Base-by-base conservation (phyloP, 495 filamentous ascomycete species). In the Astrocystis sublimbata region DNA sequence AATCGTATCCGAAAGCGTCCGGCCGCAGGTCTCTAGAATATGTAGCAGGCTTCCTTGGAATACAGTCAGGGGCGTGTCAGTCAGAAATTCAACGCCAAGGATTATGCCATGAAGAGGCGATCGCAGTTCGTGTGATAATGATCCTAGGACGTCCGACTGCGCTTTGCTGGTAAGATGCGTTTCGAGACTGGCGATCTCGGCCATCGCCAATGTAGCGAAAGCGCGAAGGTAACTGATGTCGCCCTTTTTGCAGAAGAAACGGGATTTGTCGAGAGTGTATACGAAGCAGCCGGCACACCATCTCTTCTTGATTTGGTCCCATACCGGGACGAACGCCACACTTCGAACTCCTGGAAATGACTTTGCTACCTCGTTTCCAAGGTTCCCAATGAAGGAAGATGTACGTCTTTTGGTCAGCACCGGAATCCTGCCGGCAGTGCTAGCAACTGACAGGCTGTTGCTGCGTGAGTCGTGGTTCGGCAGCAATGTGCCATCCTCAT, bases 31-130 rank as follows among this genome's bases (percentile, higher is more conserved):
- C 51, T 90, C 85, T 55, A 93, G 82, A 6, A 88, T 92, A 54
- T 89, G 81, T 2, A 91, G 76, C 49, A 91, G 78, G 10, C 83
- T 85, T 15, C 77, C 72, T 68, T 90, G 87, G 59, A 78, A 73
- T 6, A 71, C 67, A 35, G 82, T 74, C 6, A 86, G 71, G 8
- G 73, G 56, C 0, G 79, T 83, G 5, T 83, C 80, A 19, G 82
- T 75, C 9, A 92, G 66, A 56, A 93, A 86, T 65, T 93, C 89
- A 3, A 85, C 87, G 40, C 83, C 86, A 0, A 87, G 86, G 9
- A 91, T 71, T 36, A 92, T 89, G 0, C 89, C 89, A 63, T 92
- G 89, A 8, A 94, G 73, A 5, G 91, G 91, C 17, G 84, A 89
- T 8, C 90, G 81, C 21, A 93, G 77, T 69, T 94, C 90, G 68